Evolutionary conservation across 257 asterid genomes (phyloP).

Genomic region (Parsonsia alboflavescens): DNA sequence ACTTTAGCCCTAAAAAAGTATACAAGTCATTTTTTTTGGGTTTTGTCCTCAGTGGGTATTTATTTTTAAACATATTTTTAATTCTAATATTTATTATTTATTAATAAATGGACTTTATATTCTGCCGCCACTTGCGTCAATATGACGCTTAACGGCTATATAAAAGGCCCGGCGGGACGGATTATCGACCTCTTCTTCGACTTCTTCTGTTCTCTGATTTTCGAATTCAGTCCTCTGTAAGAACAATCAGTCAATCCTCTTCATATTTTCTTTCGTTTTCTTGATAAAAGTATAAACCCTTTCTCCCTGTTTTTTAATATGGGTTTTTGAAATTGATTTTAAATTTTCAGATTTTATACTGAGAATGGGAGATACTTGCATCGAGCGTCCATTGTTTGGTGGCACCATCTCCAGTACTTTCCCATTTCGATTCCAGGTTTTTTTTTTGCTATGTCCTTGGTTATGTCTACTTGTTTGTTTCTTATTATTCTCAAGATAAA

Average conservation of each 20-base stretch:
- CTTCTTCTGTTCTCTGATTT: background rate
- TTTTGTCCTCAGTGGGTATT: too few species aligned
- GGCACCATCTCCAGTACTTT: conserved; percentile 63
- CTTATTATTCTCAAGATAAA: background rate
- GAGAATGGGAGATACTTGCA: conserved; percentile 45
- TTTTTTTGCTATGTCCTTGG: background rate
- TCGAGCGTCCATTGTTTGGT: conserved; percentile 58
- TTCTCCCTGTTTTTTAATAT: background rate
- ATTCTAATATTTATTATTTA: too few species aligned
- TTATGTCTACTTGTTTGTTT: background rate
- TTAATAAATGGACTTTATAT: too few species aligned
- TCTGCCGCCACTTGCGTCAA: too few species aligned
- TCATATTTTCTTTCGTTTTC: background rate
- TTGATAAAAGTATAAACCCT: background rate
- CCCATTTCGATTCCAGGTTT: conserved; percentile 72
- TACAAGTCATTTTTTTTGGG: too few species aligned
- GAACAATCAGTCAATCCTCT: background rate
- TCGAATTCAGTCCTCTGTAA: background rate
- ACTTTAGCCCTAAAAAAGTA: too few species aligned
- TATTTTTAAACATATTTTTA: too few species aligned
- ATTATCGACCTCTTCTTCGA: background rate
- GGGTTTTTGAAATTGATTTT: background rate
- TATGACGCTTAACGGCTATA: too few species aligned
- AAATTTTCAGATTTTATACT: background rate
- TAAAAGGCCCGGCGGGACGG: too few species aligned